Conservation (phyloP, 495 filamentous ascomycete species). For the Podospora anserina region DNA sequence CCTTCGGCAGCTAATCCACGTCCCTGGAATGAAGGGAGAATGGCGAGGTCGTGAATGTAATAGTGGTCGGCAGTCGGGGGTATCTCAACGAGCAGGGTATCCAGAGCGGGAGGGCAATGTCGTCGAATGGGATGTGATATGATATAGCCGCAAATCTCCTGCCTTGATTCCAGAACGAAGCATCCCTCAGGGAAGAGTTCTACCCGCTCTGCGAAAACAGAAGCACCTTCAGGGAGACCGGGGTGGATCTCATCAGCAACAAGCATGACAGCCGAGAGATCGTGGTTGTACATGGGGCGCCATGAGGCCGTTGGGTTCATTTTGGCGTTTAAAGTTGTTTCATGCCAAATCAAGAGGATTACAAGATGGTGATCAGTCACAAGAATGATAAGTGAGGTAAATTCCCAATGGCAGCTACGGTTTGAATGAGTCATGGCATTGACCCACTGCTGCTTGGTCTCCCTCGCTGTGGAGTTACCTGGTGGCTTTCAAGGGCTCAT, state of each 20-base stretch:
- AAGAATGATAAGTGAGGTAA: too few relatives aligned
- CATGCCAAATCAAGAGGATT: too few relatives aligned
- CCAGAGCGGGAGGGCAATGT: slow-evolving; percentile 32
- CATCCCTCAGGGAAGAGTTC: slow-evolving; percentile 35
- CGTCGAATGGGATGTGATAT: slow-evolving; percentile 38
- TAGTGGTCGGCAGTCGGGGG: slow-evolving; percentile 33
- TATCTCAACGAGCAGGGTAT: slow-evolving; percentile 30
- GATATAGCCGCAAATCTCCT: slow-evolving; percentile 32
- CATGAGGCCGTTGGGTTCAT: slow-evolving; percentile 17
- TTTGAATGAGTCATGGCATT: background rate
- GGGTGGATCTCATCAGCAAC: slow-evolving; percentile 30
- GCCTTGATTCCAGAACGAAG: slow-evolving; percentile 24
- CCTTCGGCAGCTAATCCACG: slow-evolving; percentile 23
- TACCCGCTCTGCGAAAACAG: slow-evolving; percentile 33
- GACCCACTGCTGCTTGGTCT: background rate
- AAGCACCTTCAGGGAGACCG: slow-evolving; percentile 29
- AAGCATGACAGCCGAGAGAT: slow-evolving; percentile 25
- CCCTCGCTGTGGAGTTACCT: background rate
- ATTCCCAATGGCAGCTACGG: background rate
- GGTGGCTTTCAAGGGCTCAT: too few relatives aligned
- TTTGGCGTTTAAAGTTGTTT: background rate
- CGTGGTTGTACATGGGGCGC: slow-evolving; percentile 19
- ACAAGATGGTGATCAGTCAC: too few relatives aligned
- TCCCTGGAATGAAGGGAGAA: slow-evolving; percentile 30
- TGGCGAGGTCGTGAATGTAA: slow-evolving; percentile 41